Conservation (phyloP, 257 asterid genomes). For the Lavandula angustifolia region DNA sequence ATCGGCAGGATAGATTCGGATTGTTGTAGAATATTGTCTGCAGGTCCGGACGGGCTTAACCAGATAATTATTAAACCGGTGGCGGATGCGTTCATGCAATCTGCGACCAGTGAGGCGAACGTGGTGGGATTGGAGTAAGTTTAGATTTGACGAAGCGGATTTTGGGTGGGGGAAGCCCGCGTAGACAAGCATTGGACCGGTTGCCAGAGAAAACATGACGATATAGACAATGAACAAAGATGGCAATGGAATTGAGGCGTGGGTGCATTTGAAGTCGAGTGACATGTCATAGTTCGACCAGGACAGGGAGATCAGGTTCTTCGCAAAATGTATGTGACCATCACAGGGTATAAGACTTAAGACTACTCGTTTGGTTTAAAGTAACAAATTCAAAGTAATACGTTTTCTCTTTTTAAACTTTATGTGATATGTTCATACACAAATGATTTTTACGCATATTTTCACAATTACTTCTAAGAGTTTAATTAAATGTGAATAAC, state of each 20-base stretch:
- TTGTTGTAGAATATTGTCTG: not conserved
- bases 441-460: no score
- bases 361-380: no score
- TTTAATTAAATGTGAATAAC: no score
- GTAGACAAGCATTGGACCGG: constrained; percentile 18
- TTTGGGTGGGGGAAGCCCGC: constrained; percentile 48
- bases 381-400: no score
- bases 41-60: not conserved
- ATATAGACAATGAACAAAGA: constrained; percentile 8
- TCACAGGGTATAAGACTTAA: no score
- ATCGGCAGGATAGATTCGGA: not conserved
- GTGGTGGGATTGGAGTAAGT: constrained; percentile 38
- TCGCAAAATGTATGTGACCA: not conserved
- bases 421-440: no score
- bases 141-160: constrained; percentile 36
- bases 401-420: no score
- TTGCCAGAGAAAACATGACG: not conserved
- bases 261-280: constrained; percentile 25
- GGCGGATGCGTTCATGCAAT: not conserved
- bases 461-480: no score
- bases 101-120: not conserved
- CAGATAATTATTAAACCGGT: not conserved
- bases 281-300: constrained; percentile 30
- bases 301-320: constrained; percentile 8
- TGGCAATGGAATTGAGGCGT: constrained; percentile 40